A percentile compares a stretch with the other conserved stretches of the same genome.
phyloP scores from a whole-genome alignment of 1,284 basidiomycete genomes.

The Leccinum subatratum region DNA sequence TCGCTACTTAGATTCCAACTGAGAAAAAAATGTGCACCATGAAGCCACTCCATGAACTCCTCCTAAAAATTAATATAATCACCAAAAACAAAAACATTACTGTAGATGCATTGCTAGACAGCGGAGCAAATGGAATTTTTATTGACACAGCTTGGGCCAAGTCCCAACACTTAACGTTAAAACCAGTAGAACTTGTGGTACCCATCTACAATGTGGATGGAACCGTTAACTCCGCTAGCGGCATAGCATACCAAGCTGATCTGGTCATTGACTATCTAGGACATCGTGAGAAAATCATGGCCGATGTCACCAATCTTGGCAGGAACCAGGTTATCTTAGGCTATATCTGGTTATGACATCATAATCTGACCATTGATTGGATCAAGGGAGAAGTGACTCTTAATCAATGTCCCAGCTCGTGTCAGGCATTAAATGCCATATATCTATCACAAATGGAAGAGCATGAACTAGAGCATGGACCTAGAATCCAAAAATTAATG shows the following conservation, averaged over 20 bases:
- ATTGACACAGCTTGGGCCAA: accelerated
- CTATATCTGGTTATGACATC: not conserved
- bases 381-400: not conserved
- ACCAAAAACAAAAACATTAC: too few relatives aligned
- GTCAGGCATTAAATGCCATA: not conserved
- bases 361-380: not conserved
- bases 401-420: not conserved
- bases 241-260: not conserved
- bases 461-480: accelerated
- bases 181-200: not conserved
- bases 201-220: not conserved
- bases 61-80: too few relatives aligned
- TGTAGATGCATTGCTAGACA: too few relatives aligned
- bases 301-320: not conserved
- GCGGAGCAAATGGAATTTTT: too few relatives aligned
- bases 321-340: not conserved
- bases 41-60: too few relatives aligned
- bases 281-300: not conserved
- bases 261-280: not conserved
- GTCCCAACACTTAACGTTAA: accelerated
- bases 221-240: not conserved
- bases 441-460: not conserved
- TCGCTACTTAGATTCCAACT: too few relatives aligned
- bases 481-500: too few relatives aligned
- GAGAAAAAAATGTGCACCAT: too few relatives aligned